Conservation (phyloP, 2,329 filamentous ascomycete species). For the Neoascochyta sp. region DNA sequence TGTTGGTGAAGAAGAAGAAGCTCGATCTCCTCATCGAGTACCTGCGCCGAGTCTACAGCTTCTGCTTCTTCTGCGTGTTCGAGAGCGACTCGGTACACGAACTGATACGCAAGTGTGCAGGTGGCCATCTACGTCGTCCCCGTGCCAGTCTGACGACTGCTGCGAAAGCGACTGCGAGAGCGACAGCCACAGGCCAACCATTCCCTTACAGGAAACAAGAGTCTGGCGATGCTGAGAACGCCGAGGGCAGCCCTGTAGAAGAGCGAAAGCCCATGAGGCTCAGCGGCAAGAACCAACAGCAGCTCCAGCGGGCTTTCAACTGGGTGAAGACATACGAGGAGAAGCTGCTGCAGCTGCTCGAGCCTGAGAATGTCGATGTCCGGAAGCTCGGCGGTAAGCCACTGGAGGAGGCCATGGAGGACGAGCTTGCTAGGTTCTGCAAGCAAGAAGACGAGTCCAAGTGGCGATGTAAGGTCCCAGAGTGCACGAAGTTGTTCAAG, state of each 20-base stretch:
- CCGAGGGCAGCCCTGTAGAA: constrained; percentile 63
- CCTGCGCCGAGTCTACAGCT: constrained; percentile 92
- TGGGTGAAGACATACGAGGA: constrained; percentile 99
- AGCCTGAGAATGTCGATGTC: constrained; percentile 82
- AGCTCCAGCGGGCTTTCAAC: constrained; percentile 91
- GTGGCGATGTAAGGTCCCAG: constrained; percentile 92
- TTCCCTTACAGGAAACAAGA: constrained; percentile 81
- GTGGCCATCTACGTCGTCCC: constrained; percentile 91
- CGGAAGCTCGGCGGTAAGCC: constrained; percentile 87
- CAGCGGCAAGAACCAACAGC: constrained; percentile 77
- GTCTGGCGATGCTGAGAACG: constrained; percentile 62
- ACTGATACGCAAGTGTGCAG: constrained; percentile 89
- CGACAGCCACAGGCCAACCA: constrained; percentile 75
- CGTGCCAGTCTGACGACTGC: constrained; percentile 77
- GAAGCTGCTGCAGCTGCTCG: constrained; percentile 87
- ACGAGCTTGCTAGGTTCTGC: constrained; percentile 81
- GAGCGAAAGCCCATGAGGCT: constrained; percentile 66
- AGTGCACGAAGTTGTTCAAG: constrained; percentile 96
- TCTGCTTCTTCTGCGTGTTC: constrained; percentile 99
- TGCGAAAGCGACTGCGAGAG: constrained; percentile 78
- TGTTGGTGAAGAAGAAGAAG: constrained; percentile 92
- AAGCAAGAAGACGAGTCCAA: constrained; percentile 98
- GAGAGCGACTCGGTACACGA: constrained; percentile 97
- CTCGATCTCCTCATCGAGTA: constrained; percentile 96
- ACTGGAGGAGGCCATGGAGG: constrained; percentile 78